Base-by-base conservation (phyloP, 1,284 basidiomycete species). In the Ustilago curta region DNA sequence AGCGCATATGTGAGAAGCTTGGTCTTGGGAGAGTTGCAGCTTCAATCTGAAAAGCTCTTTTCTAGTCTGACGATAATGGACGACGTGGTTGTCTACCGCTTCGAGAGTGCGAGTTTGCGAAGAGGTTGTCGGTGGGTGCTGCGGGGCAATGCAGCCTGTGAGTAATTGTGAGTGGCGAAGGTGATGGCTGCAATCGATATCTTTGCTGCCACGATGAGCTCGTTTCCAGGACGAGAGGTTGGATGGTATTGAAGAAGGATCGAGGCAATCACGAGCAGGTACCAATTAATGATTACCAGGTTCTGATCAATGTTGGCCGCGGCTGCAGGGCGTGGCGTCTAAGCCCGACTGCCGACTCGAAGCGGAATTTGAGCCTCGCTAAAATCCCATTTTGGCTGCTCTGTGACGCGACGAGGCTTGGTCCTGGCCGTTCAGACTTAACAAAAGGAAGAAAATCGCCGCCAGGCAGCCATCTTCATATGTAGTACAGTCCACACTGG, bases 1-100 rank as follows among this genome's bases (percentile, higher is more conserved):
- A 56, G 57, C 21, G 16, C 67, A 70, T 70, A 32, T 52, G 60
- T 54, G 44, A 16, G 12, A 37, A 16, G 35, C 12, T 3, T 14
- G 16, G 14, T 3, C 6, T 37, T 14, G 12, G 14, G 6, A 4
- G 27, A n/a, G 47, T 8, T 31, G 27, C 27, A 29, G 8, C 31
- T 31, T 27, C 14, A 16, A 37, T 23, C 2, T 4, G 27, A 18
- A 31, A 12, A 29, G 31, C 9, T 31, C 18, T 18, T 2, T 31
- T 44, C 12, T 21, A 4, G 12, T 27, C 14, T 16, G 44, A 7
- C 14, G 44, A 14, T 45, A n/a, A 42, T 21, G 18, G 40, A 2
- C 5, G 35, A 19, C 1, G 40, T 37, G 16, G 14, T 37, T 14
- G 35, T 21, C 8, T 19, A 19, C 19, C n/a, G 7, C 8, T 42